Evolutionary conservation across 805 yeast species (phyloP).

Genomic region (Lachancea nothofagi): DNA sequence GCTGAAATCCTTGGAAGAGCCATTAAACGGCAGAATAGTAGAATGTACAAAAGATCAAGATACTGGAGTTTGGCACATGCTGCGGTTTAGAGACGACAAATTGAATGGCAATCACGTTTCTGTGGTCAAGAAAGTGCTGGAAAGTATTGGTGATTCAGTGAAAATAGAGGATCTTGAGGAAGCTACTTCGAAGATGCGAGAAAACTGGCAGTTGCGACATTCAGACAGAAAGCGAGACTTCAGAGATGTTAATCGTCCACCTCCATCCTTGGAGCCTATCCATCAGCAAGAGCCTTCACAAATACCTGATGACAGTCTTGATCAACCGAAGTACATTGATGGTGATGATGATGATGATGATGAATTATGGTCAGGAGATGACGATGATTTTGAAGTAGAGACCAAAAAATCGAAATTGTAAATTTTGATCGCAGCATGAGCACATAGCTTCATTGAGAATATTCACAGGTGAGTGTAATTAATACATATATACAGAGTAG

Average conservation of each 20-base stretch:
- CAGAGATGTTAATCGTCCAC: conserved; percentile 5
- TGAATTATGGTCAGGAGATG: conserved; percentile 27
- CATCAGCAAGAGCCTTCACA: conserved; percentile 5
- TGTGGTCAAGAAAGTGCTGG: conserved; percentile 76
- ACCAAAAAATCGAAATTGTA: conserved; percentile 6
- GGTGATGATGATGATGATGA: conserved; percentile 31
- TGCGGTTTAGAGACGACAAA: conserved; percentile 92
- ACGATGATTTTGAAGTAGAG: conserved; percentile 4
- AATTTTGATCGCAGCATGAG: background rate
- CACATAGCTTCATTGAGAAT: background rate
- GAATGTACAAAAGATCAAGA: conserved; percentile 70
- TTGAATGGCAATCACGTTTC: conserved; percentile 76
- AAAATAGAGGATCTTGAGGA: conserved; percentile 66
- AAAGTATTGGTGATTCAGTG: conserved; percentile 83
- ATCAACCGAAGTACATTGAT: conserved; percentile 29
- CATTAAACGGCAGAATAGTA: conserved; percentile 81
- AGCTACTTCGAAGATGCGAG: conserved; percentile 50
- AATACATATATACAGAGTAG: conserved; percentile 1
- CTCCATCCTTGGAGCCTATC: conserved; percentile 5
- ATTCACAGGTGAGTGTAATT: conserved; percentile 10
- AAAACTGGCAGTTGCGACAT: conserved; percentile 58
- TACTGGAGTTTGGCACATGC: conserved; percentile 68
- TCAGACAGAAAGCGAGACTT: conserved; percentile 17
- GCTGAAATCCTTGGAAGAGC: conserved; percentile 64
- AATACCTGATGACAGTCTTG: background rate